phyloP scores from a whole-genome alignment of 345 rosid genomes.

The Pugionium cornutum region DNA sequence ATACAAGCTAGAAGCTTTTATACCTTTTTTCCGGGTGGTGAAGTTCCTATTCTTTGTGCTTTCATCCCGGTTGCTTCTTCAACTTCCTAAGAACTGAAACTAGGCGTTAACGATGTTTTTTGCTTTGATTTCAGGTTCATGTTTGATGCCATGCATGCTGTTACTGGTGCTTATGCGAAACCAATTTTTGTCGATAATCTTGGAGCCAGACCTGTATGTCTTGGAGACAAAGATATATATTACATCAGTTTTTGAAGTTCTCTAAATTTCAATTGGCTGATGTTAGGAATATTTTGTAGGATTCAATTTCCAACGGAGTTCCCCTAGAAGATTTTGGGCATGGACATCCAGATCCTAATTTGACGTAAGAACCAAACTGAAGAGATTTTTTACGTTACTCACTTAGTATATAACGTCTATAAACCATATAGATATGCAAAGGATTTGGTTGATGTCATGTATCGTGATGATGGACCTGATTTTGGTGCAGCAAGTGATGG shows the following conservation, averaged over 20 bases:
- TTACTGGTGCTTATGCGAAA: conserved; percentile 92
- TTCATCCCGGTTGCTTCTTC: conserved; percentile 14
- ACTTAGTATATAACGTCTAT: conserved; percentile 25
- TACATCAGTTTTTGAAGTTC: conserved; percentile 21
- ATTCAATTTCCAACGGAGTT: conserved; percentile 78
- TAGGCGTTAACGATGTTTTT: conserved; percentile 20
- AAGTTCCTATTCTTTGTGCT: conserved; percentile 8
- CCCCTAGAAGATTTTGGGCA: conserved; percentile 95
- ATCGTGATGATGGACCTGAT: conserved; percentile 79
- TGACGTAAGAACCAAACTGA: conserved; percentile 61
- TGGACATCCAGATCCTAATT: conserved; percentile 98
- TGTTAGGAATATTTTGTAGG: conserved; percentile 51
- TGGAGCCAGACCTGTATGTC: conserved; percentile 65
- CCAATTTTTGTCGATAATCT: conserved; percentile 89
- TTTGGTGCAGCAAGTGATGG: conserved; percentile 98
- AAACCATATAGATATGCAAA: conserved; percentile 70
- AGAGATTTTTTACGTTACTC: conserved; percentile 11
- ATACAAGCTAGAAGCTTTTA: conserved; percentile 7
- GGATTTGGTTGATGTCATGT: conserved; percentile 84
- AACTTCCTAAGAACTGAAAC: conserved; percentile 24
- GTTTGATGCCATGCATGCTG: conserved; percentile 98
- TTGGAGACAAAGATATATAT: conserved; percentile 1
- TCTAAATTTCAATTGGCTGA: conserved; percentile 22
- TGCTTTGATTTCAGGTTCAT: conserved; percentile 52
- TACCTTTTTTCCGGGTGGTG: conserved; percentile 1